phyloP scores from a whole-genome alignment of 805 yeast species.

The Jamesozyma hellenica region DNA sequence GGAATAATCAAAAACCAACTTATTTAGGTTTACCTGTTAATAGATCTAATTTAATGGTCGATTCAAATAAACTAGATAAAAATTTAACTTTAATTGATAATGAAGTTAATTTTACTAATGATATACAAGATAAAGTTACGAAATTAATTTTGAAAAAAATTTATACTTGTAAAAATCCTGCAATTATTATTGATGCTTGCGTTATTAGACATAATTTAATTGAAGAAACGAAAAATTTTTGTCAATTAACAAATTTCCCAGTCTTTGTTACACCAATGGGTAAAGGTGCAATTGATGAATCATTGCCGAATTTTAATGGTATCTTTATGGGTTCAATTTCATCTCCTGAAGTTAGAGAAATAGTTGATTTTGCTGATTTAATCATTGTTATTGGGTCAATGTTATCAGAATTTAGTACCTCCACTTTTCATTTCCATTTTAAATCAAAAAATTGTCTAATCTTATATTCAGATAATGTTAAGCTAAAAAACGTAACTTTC shows the following conservation, averaged over 20 bases:
- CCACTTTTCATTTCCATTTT: slow-evolving; percentile 62
- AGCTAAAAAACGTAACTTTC: slow-evolving; percentile 50
- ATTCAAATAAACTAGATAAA: slow-evolving; percentile 39
- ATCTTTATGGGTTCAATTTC: slow-evolving; percentile 69
- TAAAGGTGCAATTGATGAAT: slow-evolving; percentile 62
- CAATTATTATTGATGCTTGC: slow-evolving; percentile 72
- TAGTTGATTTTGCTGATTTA: slow-evolving; percentile 63
- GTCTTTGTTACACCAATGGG: slow-evolving; percentile 81
- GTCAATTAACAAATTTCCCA: slow-evolving; percentile 57
- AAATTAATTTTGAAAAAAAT: slow-evolving; percentile 40
- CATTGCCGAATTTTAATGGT: slow-evolving; percentile 58
- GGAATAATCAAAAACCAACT: slow-evolving; percentile 59
- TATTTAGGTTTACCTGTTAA: slow-evolving; percentile 72
- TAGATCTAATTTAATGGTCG: slow-evolving; percentile 49
- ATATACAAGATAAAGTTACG: slow-evolving; percentile 46
- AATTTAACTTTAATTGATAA: slow-evolving; percentile 44
- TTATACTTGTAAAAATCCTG: slow-evolving; percentile 46
- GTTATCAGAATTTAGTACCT: slow-evolving; percentile 75
- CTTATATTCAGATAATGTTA: slow-evolving; percentile 57
- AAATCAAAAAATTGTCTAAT: slow-evolving; percentile 56
- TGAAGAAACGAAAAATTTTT: slow-evolving; percentile 44
- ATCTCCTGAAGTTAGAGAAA: slow-evolving; percentile 51
- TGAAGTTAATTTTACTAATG: neutral
- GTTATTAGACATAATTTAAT: slow-evolving; percentile 58
- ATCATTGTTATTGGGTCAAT: slow-evolving; percentile 65